Conservation (phyloP, 2,329 filamentous ascomycete species). For the Clonostachys chloroleuca region DNA sequence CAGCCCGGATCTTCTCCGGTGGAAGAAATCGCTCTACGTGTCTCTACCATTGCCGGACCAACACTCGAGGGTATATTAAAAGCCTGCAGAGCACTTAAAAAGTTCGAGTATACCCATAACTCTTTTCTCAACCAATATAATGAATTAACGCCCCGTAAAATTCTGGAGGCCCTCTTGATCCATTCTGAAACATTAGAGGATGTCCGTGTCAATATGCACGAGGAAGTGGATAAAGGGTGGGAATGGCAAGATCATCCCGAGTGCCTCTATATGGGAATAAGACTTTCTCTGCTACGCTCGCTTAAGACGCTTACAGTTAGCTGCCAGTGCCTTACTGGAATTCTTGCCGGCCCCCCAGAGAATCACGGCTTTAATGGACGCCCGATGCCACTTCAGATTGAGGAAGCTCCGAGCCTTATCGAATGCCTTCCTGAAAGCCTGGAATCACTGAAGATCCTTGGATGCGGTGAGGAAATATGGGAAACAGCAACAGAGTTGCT, state of each 20-base stretch:
- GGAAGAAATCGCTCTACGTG: no score
- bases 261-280: neutral
- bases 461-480: no score
- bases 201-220: constrained; percentile 4
- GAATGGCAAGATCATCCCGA: neutral
- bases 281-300: neutral
- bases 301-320: neutral
- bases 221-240: constrained; percentile 1
- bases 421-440: constrained; percentile 5
- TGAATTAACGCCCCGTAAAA: neutral
- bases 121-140: no score
- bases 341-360: neutral
- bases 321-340: neutral
- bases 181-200: constrained; percentile 3
- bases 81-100: neutral
- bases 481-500: no score
- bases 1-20: no score
- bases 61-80: neutral
- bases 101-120: neutral
- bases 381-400: neutral
- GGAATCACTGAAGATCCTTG: constrained; percentile 4
- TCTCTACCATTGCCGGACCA: no score
- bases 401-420: neutral
- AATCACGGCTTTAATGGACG: neutral
- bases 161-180: constrained; percentile 2